phyloP scores from a whole-genome alignment of 441 rosid genomes.

The Flueggea neowawraea region DNA sequence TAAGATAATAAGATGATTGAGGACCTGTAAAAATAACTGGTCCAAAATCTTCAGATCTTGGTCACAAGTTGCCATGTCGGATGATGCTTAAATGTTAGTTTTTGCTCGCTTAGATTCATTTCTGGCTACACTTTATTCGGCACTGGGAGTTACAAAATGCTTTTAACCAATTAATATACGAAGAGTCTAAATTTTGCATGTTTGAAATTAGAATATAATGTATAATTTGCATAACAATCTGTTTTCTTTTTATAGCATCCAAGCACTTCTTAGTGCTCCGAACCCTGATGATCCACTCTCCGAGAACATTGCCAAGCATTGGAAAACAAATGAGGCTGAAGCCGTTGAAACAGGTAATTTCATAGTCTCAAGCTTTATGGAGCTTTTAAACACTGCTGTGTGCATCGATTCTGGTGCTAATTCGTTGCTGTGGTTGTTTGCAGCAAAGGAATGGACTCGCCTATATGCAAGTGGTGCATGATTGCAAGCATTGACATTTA shows the following conservation, averaged over 20 bases:
- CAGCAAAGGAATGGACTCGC: slow-evolving; percentile 99
- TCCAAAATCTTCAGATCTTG: no score
- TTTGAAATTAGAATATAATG: neutral
- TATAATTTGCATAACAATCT: neutral
- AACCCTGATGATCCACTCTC: slow-evolving; percentile 99
- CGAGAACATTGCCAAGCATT: slow-evolving; percentile 98
- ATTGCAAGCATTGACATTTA: slow-evolving; percentile 27
- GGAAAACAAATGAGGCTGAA: slow-evolving; percentile 96
- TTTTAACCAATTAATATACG: no score
- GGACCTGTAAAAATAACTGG: no score
- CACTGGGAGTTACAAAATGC: no score
- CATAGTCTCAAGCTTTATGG: neutral
- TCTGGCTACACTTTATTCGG: no score
- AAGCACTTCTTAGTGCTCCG: slow-evolving; percentile 98
- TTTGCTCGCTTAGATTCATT: no score
- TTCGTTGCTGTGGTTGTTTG: slow-evolving; percentile 17
- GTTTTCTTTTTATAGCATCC: slow-evolving; percentile 48
- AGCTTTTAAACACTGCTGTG: neutral
- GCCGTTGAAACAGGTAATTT: slow-evolving; percentile 95
- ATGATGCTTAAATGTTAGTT: no score
- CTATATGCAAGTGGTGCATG: slow-evolving; percentile 93
- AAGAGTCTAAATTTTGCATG: no score
- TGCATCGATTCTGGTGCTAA: neutral
- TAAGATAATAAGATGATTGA: no score
- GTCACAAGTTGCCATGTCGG: no score